Conservation (phyloP, 306 rosid species). For the Dalbergia oliveri region DNA sequence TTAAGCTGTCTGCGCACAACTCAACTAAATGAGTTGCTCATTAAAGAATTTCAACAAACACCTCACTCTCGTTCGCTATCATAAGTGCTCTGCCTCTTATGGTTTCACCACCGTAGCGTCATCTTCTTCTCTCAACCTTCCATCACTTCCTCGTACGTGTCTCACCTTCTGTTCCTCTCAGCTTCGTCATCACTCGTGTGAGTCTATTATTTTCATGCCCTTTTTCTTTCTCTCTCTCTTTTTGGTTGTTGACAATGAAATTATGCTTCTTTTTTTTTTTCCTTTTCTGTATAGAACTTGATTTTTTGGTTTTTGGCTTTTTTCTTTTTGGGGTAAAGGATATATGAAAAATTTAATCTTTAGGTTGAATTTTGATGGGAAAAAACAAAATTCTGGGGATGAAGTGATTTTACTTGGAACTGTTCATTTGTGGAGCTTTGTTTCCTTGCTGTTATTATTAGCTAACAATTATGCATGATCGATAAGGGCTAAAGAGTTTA, state of each 20-base stretch:
- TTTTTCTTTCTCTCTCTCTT: neutral
- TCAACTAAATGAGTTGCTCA: slow-evolving; percentile 46
- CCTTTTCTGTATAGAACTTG: neutral
- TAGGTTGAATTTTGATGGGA: neutral
- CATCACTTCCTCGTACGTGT: neutral
- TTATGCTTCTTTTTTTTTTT: neutral
- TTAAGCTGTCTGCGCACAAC: neutral
- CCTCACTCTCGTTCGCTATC: slow-evolving; percentile 16
- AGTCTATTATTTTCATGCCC: slow-evolving; percentile 36
- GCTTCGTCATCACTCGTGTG: slow-evolving; percentile 55
- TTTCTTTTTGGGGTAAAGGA: slow-evolving; percentile 31
- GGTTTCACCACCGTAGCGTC: slow-evolving; percentile 21
- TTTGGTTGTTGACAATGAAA: neutral
- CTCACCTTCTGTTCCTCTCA: slow-evolving; percentile 20
- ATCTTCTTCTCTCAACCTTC: neutral
- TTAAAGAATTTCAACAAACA: slow-evolving; percentile 50
- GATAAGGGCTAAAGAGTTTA: neutral
- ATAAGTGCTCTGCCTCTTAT: slow-evolving; percentile 12
- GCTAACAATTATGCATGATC: neutral
- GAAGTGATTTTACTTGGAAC: neutral
- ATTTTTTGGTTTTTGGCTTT: neutral
- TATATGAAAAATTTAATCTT: neutral
- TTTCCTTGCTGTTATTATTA: neutral
- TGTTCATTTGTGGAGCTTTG: neutral
- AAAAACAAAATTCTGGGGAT: slow-evolving; percentile 6